Evolutionary conservation across 225 moss, liverwort and hornwort genomes (phyloP).

Genomic region (Polytrichum commune): DNA sequence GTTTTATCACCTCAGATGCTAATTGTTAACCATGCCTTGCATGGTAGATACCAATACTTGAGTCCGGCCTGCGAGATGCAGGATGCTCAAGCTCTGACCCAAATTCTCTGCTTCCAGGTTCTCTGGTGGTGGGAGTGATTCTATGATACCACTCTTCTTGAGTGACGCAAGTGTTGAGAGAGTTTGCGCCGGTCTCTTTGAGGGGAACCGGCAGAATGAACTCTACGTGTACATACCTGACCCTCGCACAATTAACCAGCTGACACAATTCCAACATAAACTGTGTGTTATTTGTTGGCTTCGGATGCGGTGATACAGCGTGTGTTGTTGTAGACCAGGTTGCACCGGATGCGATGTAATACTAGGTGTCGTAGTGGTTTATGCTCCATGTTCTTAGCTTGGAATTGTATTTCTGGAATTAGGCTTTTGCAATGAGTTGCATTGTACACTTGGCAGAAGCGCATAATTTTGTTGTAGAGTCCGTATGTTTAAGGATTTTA

Average conservation of each 20-base stretch:
- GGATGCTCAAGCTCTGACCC: constrained; percentile 2
- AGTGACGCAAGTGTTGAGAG: background rate
- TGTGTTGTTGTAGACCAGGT: too few species aligned
- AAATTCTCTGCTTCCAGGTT: background rate
- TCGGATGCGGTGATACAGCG: too few species aligned
- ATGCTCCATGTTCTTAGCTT: too few species aligned
- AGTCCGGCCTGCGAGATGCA: background rate
- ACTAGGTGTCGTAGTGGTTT: too few species aligned
- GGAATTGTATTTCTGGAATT: too few species aligned
- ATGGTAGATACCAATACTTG: constrained; percentile 5
- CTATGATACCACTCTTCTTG: background rate
- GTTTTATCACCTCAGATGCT: constrained; percentile 3
- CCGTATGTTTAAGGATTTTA: too few species aligned
- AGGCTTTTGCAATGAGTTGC: too few species aligned
- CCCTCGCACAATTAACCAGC: constrained; percentile 7
- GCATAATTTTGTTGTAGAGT: too few species aligned
- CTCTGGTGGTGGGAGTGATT: background rate
- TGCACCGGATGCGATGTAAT: too few species aligned
- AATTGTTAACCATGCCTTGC: constrained; percentile 5
- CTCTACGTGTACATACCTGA: constrained; percentile 4
- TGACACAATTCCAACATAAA: background rate
- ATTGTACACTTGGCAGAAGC: too few species aligned
- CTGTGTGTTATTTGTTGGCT: too few species aligned
- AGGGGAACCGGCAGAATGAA: too few species aligned
- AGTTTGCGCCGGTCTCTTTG: background rate